Percentiles rank a stretch among this genome's conserved stretches.
Conservation (phyloP, 768 basidiomycete species). For the Podaxis carcinomalis region DNA sequence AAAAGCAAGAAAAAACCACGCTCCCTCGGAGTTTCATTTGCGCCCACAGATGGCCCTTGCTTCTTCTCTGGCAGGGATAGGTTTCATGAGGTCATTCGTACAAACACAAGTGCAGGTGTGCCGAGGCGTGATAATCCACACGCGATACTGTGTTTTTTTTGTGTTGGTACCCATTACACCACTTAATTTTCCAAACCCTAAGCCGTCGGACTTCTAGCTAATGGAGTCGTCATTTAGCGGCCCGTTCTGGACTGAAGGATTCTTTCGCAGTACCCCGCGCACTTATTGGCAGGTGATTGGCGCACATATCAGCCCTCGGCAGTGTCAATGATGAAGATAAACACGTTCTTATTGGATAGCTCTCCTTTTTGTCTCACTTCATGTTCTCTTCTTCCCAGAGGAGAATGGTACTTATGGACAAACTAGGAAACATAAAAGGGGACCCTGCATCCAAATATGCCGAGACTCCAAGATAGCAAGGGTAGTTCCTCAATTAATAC, state of each 20-base stretch:
- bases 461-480: background rate
- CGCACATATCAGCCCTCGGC: background rate
- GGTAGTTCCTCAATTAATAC: background rate
- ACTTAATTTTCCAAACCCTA: background rate
- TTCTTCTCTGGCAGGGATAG: background rate
- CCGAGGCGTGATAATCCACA: background rate
- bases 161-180: background rate
- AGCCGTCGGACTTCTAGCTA: background rate
- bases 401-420: background rate
- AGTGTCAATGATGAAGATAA: background rate
- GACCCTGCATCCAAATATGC: background rate
- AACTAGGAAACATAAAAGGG: conserved; percentile 1
- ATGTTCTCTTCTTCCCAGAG: background rate
- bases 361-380: background rate
- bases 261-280: background rate
- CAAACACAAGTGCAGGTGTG: background rate
- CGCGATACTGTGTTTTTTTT: background rate
- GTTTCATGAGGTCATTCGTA: background rate
- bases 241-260: background rate
- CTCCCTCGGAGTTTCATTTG: background rate
- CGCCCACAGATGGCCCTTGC: background rate
- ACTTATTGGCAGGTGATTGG: background rate
- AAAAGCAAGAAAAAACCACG: background rate
- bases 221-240: background rate
- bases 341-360: background rate